Conservation (phyloP, 139 green algal genomes). For the Chlorella sp. region DNA sequence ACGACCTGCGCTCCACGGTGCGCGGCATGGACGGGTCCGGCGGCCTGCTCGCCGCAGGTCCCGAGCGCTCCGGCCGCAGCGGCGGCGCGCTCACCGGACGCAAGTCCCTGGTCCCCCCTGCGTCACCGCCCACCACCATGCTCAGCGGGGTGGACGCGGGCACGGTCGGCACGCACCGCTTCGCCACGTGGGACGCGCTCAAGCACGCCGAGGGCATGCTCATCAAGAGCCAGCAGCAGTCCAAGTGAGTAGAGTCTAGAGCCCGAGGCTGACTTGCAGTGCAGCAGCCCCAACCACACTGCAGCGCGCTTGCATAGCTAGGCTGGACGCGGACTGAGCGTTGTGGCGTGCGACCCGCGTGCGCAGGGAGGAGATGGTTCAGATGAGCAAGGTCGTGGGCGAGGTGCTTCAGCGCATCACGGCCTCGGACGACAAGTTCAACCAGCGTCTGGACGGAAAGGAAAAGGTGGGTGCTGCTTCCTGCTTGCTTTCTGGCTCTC, state of each 20-base stretch:
- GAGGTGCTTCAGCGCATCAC: not conserved
- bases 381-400: not conserved
- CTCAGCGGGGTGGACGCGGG: too few species aligned
- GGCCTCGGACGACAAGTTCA: not conserved
- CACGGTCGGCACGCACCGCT: not conserved
- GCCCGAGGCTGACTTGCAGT: too few species aligned
- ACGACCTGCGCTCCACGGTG: not conserved
- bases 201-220: not conserved
- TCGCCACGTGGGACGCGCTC: slow-evolving; percentile 8
- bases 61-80: not conserved
- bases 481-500: too few species aligned
- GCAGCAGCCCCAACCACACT: too few species aligned
- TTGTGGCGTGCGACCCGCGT: not conserved
- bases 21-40: too few species aligned
- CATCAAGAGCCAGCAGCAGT: not conserved
- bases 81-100: not conserved
- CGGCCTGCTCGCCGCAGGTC: too few species aligned
- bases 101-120: too few species aligned
- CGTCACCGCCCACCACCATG: too few species aligned
- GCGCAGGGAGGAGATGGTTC: not conserved
- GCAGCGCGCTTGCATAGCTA: too few species aligned
- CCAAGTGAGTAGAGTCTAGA: too few species aligned
- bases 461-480: slow-evolving; percentile 1
- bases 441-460: not conserved
- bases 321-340: not conserved